Evolutionary conservation across 805 yeast genomes (phyloP).

Genomic region (Nakazawaea ambrosiae): DNA sequence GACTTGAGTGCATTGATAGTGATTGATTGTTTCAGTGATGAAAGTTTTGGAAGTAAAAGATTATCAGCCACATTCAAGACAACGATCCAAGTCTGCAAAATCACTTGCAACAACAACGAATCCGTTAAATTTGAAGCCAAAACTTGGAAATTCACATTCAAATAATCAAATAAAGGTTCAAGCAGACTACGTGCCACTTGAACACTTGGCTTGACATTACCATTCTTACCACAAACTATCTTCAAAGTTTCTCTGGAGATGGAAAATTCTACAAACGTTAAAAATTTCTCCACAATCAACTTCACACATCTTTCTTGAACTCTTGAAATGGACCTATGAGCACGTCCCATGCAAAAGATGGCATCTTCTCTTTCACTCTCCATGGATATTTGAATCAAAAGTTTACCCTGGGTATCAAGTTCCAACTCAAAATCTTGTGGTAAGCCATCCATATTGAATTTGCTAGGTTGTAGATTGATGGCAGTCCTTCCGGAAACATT

Average conservation of each 20-base stretch:
- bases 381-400: constrained; percentile 60
- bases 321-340: constrained; percentile 57
- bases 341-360: constrained; percentile 70
- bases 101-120: constrained; percentile 51
- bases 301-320: constrained; percentile 62
- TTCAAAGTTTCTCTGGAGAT: constrained; percentile 36
- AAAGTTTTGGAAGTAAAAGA: constrained; percentile 66
- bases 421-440: constrained; percentile 55
- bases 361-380: constrained; percentile 81
- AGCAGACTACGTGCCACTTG: constrained; percentile 56
- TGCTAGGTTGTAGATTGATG: constrained; percentile 53
- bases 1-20: constrained; percentile 13
- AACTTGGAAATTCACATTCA: constrained; percentile 60
- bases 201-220: constrained; percentile 33
- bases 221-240: constrained; percentile 45
- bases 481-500: constrained; percentile 61
- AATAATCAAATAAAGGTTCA: constrained; percentile 65
- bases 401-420: constrained; percentile 60
- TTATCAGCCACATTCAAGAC: constrained; percentile 64
- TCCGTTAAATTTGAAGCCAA: constrained; percentile 53
- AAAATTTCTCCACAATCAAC: constrained; percentile 66
- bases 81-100: constrained; percentile 77
- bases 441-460: constrained; percentile 57
- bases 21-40: constrained; percentile 27
- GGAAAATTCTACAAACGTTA: constrained; percentile 43